A percentile compares a stretch with the other conserved stretches of the same genome.
phyloP scores from a whole-genome alignment of 1,284 basidiomycete genomes.

The Singerocomus inundabilis region DNA sequence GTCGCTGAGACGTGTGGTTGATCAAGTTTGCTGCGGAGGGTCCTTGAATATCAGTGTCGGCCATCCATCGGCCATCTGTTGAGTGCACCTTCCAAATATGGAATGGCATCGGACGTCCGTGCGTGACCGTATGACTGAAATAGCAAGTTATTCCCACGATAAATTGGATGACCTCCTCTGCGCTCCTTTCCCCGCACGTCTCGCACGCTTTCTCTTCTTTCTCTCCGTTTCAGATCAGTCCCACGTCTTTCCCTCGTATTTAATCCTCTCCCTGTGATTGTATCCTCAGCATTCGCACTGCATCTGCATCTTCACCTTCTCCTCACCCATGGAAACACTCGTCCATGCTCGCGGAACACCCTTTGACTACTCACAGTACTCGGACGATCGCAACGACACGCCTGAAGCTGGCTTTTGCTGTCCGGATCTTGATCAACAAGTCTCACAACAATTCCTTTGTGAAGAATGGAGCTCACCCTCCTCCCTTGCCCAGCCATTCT shows the following conservation, averaged over 20 bases:
- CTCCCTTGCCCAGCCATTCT: background rate
- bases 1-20: too few species aligned
- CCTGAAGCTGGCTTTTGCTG: slow-evolving; percentile 2
- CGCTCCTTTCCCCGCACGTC: slow-evolving; percentile 23
- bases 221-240: slow-evolving; percentile 1
- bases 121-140: background rate
- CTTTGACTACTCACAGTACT: slow-evolving; percentile 1
- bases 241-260: background rate
- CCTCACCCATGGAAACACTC: slow-evolving; percentile 6
- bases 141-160: slow-evolving; percentile 18
- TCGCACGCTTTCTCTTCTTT: background rate
- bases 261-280: background rate
- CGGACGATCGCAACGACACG: slow-evolving; percentile 1
- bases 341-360: slow-evolving; percentile 14
- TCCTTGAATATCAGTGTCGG: too few species aligned
- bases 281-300: too few species aligned
- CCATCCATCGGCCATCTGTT: too few species aligned
- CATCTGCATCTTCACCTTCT: background rate
- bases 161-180: slow-evolving; percentile 15
- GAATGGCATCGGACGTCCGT: background rate
- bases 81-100: background rate
- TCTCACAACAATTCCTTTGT: slow-evolving; percentile 20
- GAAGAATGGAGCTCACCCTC: slow-evolving; percentile 5
- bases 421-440: slow-evolving; percentile 31
- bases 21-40: too few species aligned